Evolutionary conservation across 352 stramenopile species (phyloP), one percentile per base, ranked within the genome.

Genomic region (Globisporangium megalacanthum): DNA sequence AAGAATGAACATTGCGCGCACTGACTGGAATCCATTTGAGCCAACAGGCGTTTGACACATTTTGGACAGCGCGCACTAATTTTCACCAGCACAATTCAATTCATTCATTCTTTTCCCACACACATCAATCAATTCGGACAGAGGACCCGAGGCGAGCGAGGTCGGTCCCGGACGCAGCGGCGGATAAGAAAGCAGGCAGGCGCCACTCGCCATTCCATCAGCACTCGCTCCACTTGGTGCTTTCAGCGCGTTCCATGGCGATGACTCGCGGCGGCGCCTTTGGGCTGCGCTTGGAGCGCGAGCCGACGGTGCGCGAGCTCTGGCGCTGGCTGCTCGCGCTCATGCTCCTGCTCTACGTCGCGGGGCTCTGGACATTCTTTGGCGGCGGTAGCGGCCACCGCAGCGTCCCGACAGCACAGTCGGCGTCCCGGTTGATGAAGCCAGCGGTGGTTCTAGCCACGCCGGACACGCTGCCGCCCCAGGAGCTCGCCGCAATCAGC

Each of bases 401-500:
- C 20, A 35, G 20, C 19, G n/a, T 14, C 8, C 19, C 6, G 3
- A 35, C 52, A 35, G 37, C 31, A 37, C 36, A 41, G 33, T 29
- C 25, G 25, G 25, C 25, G 4, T 29, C 25, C 25, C 25, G 25
- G 25, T 29, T 29, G 25, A 29, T 29, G 25, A 29, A 29, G 25
- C 25, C 49, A 57, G 11, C 22, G 14, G 3, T 47, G 20, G 4
- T 39, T 14, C 22, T 36, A 49, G 29, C 17, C 17, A 25, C 17
- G n/a, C 17, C n/a, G 41, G 25, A 29, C 25, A 6, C 46, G 25
- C 36, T 54, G 17, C 20, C 47, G 6, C 46, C 55, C 0, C 35
- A 61, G 31, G 55, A 61, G 49, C 17, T 55, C 48, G 55, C 55
- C 17, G 55, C 55, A 39, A 61, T 61, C 37, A 61, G 50, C 55